Percentiles rank a stretch among this genome's conserved stretches.
Evolutionary conservation across 2,329 filamentous ascomycete genomes (phyloP).

Genomic region (Calonectria pteridis): DNA sequence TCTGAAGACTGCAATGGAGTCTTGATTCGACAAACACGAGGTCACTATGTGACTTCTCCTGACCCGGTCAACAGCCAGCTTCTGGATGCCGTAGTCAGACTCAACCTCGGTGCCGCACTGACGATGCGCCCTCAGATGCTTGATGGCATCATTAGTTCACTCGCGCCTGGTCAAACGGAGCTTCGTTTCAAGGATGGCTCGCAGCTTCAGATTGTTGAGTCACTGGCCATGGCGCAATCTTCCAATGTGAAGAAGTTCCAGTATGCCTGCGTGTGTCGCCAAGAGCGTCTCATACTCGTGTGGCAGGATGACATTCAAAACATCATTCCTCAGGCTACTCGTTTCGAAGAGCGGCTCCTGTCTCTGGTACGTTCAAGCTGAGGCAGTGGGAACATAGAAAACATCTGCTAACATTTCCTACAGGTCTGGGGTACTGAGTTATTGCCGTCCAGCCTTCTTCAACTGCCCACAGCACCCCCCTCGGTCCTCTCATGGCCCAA

Average conservation of each 20-base stretch:
- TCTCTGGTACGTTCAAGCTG: not conserved
- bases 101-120: slow-evolving; percentile 9
- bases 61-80: not conserved
- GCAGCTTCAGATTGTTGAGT: slow-evolving; percentile 18
- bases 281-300: slow-evolving; percentile 1
- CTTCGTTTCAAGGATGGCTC: slow-evolving; percentile 22
- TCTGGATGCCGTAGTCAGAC: not conserved
- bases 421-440: slow-evolving; percentile 15
- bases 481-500: slow-evolving; percentile 6
- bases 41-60: slow-evolving; percentile 15
- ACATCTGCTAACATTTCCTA: not conserved
- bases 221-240: not conserved
- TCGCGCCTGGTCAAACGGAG: slow-evolving; percentile 3
- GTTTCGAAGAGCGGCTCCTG: slow-evolving; percentile 11
- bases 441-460: slow-evolving; percentile 18
- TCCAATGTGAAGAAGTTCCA: slow-evolving; percentile 18
- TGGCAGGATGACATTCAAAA: slow-evolving; percentile 23
- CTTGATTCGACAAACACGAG: slow-evolving; percentile 6
- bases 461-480: slow-evolving; percentile 5
- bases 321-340: slow-evolving; percentile 12
- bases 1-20: slow-evolving; percentile 6
- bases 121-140: slow-evolving; percentile 24
- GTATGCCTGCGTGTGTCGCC: slow-evolving; percentile 17
- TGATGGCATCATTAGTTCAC: slow-evolving; percentile 11
- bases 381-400: not conserved